Base-by-base conservation (phyloP, 2,329 filamentous ascomycete genomes). In the Fusarium nelsonii region DNA sequence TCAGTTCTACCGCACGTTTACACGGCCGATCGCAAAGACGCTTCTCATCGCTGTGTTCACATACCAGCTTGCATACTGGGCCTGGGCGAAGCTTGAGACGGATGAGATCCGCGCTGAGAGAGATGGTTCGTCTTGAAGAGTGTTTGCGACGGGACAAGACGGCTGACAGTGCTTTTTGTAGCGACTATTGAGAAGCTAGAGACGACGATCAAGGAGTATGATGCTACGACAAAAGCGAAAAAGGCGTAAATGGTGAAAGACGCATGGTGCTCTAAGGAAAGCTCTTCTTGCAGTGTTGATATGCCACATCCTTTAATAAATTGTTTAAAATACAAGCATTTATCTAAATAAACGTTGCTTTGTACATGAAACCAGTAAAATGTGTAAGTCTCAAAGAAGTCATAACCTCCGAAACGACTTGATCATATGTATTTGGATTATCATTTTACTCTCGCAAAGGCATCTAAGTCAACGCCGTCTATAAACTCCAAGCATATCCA, bases 31-130 rank as follows among this genome's bases (percentile, higher is more conserved):
- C 45, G 85, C 88, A 54, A 95, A 94, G 81, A 89, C 89, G 55
- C 87, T 93, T 69, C 84, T 95, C 37, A 85, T 91, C 75, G 91
- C 92, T 55, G 86, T 94, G 57, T 89, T 93, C 75, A 91, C 90
- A 3, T 96, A 95, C 78, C 92, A 96, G 79, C 73, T 92, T n/a
- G 79, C 86, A 15, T 95, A 94, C 80, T 93, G 88, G 82, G 81
- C 81, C 15, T 96, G 92, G 92, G 77, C 87, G 37, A 92, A 90
- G 79, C 83, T 95, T 51, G 92, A 94, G 78, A 86, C 87, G 34
- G 85, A 92, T 55, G 92, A 96, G 80, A 82, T 87, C 58, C 88
- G 86, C 74, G 81, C 81, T 20, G 83, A 88, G 44, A 87, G 86
- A 71, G 80, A 86, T 70, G 85, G 89, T 90, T 74, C 61, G 82